Evolutionary conservation across 1,284 basidiomycete genomes (phyloP).

Genomic region (Caloboletus firmus): DNA sequence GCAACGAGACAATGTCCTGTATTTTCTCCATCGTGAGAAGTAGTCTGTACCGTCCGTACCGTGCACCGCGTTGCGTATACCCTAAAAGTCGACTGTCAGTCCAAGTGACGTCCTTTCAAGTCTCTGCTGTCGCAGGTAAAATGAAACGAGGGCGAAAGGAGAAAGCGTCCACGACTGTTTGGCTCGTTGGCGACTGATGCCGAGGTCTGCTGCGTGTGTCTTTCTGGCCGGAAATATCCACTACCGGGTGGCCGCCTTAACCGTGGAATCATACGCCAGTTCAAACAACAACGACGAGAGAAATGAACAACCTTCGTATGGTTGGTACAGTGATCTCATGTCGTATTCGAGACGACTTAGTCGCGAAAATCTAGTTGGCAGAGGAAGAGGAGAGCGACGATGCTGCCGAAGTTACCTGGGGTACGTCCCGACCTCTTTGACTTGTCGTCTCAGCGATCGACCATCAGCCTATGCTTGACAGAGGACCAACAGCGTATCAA

Average conservation of each 20-base stretch:
- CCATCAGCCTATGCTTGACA: constrained; percentile 28
- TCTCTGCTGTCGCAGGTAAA: neutral
- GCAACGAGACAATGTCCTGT: constrained; percentile 6
- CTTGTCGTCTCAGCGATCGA: no score
- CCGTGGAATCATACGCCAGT: neutral
- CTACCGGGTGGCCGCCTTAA: neutral
- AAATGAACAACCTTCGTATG: constrained; percentile 54
- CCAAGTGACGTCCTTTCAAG: neutral
- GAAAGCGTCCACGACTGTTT: neutral
- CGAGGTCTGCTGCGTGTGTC: neutral
- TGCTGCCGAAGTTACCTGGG: constrained; percentile 89
- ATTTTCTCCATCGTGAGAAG: constrained; percentile 5
- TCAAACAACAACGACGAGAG: neutral
- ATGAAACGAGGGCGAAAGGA: neutral
- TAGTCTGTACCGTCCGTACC: neutral
- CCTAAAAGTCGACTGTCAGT: neutral
- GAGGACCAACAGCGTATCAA: constrained; percentile 96
- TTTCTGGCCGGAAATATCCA: neutral
- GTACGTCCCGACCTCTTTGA: constrained; percentile 43
- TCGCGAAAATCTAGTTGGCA: constrained; percentile 49
- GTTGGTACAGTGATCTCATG: constrained; percentile 33
- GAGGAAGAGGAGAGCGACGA: constrained; percentile 82
- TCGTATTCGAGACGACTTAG: neutral
- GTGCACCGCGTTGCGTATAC: no score
- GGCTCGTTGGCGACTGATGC: neutral